Percentiles rank a stretch among this genome's conserved stretches.
phyloP scores from a whole-genome alignment of 441 rosid species.

The Pelargonium australe region DNA sequence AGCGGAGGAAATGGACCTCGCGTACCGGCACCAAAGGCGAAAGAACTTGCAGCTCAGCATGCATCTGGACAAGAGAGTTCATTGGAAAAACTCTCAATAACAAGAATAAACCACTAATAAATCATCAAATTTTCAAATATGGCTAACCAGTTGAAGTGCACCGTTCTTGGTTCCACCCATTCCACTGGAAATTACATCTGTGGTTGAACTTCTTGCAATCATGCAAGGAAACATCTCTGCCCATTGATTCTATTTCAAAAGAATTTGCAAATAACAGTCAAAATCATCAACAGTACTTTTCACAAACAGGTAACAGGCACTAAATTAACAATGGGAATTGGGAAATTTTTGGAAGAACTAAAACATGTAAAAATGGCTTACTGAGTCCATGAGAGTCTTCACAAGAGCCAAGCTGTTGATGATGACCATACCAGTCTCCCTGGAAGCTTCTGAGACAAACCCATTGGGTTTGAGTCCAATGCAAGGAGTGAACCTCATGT shows the following conservation, averaged over 20 bases:
- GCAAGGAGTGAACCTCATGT: constrained; percentile 50
- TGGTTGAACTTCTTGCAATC: constrained; percentile 60
- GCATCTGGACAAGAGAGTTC: constrained; percentile 45
- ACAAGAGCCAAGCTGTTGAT: constrained; percentile 84
- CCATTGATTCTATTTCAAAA: constrained; percentile 58
- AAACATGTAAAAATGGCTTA: constrained; percentile 22
- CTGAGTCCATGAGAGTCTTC: constrained; percentile 85
- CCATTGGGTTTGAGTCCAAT: constrained; percentile 54
- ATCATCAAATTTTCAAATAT: neutral
- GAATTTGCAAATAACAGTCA: neutral
- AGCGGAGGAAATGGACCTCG: constrained; percentile 68
- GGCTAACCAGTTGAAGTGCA: constrained; percentile 17
- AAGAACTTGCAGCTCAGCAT: constrained; percentile 77
- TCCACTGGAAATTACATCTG: constrained; percentile 65
- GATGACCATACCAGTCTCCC: constrained; percentile 64
- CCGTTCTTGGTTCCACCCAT: constrained; percentile 69
- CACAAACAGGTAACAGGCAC: neutral
- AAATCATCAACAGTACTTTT: constrained; percentile 3
- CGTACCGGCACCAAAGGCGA: constrained; percentile 92
- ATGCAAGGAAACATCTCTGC: constrained; percentile 79
- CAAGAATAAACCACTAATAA: constrained; percentile 37
- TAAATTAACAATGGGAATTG: neutral
- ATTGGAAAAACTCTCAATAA: no score
- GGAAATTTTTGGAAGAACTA: no score
- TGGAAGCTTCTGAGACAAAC: constrained; percentile 70